Conservation (phyloP, 2,329 filamentous ascomycete species). For the Pyrenochaeta sp. region DNA sequence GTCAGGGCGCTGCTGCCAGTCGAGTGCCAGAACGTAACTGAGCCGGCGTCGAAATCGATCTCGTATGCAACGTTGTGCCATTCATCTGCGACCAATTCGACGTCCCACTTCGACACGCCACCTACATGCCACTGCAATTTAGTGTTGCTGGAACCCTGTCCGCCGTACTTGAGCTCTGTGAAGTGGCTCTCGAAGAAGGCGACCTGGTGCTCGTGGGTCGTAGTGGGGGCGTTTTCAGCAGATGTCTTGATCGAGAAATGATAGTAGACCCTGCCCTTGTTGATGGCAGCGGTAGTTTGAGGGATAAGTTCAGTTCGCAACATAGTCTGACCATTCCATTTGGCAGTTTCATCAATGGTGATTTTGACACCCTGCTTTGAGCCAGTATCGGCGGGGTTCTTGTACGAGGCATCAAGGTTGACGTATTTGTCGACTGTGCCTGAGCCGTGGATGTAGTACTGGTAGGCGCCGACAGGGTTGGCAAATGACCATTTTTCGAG, state of each 20-base stretch:
- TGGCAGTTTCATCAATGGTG: slow-evolving; percentile 70
- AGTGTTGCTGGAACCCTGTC: slow-evolving; percentile 57
- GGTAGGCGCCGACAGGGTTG: slow-evolving; percentile 73
- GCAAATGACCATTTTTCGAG: slow-evolving; percentile 71
- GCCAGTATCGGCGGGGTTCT: slow-evolving; percentile 70
- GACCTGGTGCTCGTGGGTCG: slow-evolving; percentile 72
- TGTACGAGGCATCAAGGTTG: slow-evolving; percentile 66
- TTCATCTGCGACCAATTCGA: slow-evolving; percentile 66
- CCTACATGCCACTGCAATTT: slow-evolving; percentile 71
- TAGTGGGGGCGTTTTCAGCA: slow-evolving; percentile 66
- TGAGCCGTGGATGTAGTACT: slow-evolving; percentile 79
- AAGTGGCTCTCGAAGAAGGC: slow-evolving; percentile 74
- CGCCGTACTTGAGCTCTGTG: slow-evolving; percentile 75
- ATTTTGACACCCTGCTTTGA: slow-evolving; percentile 73
- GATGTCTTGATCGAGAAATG: slow-evolving; percentile 73
- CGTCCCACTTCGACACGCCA: slow-evolving; percentile 69
- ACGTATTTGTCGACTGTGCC: slow-evolving; percentile 67
- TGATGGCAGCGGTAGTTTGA: slow-evolving; percentile 71
- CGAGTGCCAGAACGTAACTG: slow-evolving; percentile 75
- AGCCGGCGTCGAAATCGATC: slow-evolving; percentile 70
- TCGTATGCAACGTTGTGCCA: slow-evolving; percentile 82
- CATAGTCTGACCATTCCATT: slow-evolving; percentile 77
- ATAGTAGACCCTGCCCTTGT: slow-evolving; percentile 72
- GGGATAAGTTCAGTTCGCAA: slow-evolving; percentile 78
- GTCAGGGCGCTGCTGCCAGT: slow-evolving; percentile 66